Evolutionary conservation across 768 basidiomycete species (phyloP).

Genomic region (Rhizopogon rudus): DNA sequence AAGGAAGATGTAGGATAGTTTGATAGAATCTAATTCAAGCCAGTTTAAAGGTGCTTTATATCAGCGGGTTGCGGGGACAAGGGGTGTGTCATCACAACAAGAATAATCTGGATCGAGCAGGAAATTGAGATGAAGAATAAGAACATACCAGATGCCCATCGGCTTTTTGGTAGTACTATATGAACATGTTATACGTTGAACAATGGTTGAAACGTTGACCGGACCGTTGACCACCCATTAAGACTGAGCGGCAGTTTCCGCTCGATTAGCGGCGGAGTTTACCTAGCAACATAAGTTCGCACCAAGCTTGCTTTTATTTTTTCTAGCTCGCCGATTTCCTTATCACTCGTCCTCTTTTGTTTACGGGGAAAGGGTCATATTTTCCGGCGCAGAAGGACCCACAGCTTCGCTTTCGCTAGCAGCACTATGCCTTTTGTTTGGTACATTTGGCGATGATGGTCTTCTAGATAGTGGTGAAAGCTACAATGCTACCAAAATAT

Average conservation of each 20-base stretch:
- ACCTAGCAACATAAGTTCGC: constrained; percentile 11
- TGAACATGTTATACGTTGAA: no score
- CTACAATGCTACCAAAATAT: constrained; percentile 32
- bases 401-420: constrained; percentile 72
- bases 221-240: no score
- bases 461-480: constrained; percentile 75
- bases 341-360: constrained; percentile 22
- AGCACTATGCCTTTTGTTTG: constrained; percentile 48
- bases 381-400: constrained; percentile 41
- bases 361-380: constrained; percentile 21
- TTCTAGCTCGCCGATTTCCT: constrained; percentile 19
- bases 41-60: not conserved
- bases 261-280: constrained; percentile 4
- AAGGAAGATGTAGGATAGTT: not conserved
- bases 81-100: not conserved
- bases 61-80: not conserved
- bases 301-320: not conserved
- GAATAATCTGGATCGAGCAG: not conserved
- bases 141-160: no score
- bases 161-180: no score
- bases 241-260: not conserved
- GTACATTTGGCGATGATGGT: constrained; percentile 50
- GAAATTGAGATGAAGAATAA: not conserved
- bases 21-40: not conserved
- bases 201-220: no score